Evolutionary conservation across 306 rosid species (phyloP), one percentile per base, ranked within the genome.

Genomic region (Quercus ilex): DNA sequence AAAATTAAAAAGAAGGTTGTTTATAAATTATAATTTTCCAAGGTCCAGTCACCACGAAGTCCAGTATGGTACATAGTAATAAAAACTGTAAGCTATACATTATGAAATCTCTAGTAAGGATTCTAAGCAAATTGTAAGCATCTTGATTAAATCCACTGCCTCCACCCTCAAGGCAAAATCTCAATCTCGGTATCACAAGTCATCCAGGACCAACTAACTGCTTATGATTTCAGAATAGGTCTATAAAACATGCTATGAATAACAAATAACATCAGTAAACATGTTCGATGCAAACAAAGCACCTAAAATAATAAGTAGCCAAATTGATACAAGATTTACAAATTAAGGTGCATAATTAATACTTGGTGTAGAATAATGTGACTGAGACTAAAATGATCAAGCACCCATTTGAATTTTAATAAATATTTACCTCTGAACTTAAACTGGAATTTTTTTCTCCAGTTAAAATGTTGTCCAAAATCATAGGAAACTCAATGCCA

Each of bases 401-500:
- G 75, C 4, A 19, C 26, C 52, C 68, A 26, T 25, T n/a, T 77
- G 64, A 33, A 77, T 55, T 58, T n/a, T n/a, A 79, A 51, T 53
- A 25, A 73, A 85, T 77, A 76, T 64, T 79, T 68, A 93, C 97
- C 99, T 96, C 96, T 18, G 97, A 87, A 83, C 83, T 85, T 75
- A 85, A 82, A 81, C 86, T 80, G 70, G 85, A 80, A 80, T 84
- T 83, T 69, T 75, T 85, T 69, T 87, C 92, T 74, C 82, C 84
- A 35, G 85, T 31, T 62, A 86, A 83, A 74, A 84, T 63, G 28
- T 82, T 78, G 83, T 84, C 94, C 83, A 93, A 83, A 78, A 93
- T 72, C 69, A 81, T 71, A 41, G 99, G 98, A 85, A 96, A 96
- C 80, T 91, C 97, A 74, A 93, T 90, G 81, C 99, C 98, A 70